phyloP scores from a whole-genome alignment of 176 grass and related monocot species.

The Chrysopogon serrulatus region DNA sequence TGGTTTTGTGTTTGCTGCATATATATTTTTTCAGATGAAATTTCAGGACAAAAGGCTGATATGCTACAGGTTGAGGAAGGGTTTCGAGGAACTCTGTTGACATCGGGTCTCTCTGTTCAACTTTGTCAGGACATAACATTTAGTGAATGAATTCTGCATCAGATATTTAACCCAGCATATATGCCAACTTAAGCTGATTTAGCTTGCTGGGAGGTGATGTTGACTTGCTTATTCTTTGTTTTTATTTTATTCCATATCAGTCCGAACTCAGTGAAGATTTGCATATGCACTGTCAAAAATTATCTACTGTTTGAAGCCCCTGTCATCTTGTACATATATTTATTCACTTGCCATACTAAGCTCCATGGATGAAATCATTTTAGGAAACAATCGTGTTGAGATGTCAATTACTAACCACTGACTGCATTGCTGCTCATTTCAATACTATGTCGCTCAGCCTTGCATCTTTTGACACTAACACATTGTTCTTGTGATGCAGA shows the following conservation, averaged over 20 bases:
- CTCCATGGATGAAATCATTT: neutral
- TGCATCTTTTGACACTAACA: neutral
- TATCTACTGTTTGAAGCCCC: neutral
- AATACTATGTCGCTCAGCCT: neutral
- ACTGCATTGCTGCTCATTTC: neutral
- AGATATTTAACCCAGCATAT: neutral
- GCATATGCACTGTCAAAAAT: neutral
- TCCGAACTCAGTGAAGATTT: neutral
- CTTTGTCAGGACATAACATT: constrained; percentile 43
- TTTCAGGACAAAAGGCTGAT: constrained; percentile 62
- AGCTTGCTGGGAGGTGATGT: constrained; percentile 36
- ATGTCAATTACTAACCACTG: neutral
- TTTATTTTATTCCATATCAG: neutral
- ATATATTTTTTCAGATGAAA: constrained; percentile 68
- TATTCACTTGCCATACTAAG: neutral
- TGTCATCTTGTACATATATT: neutral
- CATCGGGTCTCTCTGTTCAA: constrained; percentile 55
- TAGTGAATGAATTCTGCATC: constrained; percentile 35
- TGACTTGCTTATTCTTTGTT: neutral
- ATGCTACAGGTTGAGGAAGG: constrained; percentile 66
- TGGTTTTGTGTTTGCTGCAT: constrained; percentile 12
- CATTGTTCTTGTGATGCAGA: neutral
- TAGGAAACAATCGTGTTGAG: neutral
- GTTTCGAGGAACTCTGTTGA: constrained; percentile 90
- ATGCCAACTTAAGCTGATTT: neutral